These are phyloP conservation scores for Botrytis fabae DNA, from an alignment of 2,329 filamentous ascomycete genomes.

Conservation along the genomic window DNA sequence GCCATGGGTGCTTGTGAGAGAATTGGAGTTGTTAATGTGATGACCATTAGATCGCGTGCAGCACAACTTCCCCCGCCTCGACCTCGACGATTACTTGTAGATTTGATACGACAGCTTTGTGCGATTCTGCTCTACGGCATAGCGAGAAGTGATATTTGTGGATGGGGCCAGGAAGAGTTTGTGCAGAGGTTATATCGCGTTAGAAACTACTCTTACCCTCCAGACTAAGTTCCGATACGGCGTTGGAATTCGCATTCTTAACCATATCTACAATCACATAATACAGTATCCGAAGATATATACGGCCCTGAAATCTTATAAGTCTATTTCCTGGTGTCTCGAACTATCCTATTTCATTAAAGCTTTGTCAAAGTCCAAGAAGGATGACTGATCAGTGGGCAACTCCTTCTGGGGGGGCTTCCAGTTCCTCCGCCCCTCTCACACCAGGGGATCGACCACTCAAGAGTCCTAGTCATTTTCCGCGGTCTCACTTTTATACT, in stretches of 20 bases:
- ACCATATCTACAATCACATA: slow-evolving; percentile 7
- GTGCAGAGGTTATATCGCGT: not conserved
- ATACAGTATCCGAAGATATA: not conserved
- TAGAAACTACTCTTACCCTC: not conserved
- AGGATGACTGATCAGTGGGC: slow-evolving; percentile 19
- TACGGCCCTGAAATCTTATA: not conserved
- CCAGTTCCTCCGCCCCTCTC: not conserved
- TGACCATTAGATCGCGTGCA: not conserved
- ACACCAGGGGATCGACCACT: slow-evolving; percentile 3
- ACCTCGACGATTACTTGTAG: slow-evolving; percentile 3
- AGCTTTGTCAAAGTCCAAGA: not conserved
- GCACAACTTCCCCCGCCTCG: slow-evolving; percentile 20
- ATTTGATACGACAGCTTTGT: not conserved
- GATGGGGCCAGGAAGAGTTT: not conserved
- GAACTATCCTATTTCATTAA: not conserved
- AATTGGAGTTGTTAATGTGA: slow-evolving; percentile 1
- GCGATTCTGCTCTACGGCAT: not conserved
- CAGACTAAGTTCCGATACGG: not conserved
- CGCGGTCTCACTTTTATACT: slow-evolving; percentile 20
- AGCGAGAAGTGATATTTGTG: not conserved
- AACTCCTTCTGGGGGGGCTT: slow-evolving; percentile 3
- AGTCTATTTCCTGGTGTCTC: not conserved
- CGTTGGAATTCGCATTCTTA: not conserved
- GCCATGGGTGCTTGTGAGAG: not conserved
- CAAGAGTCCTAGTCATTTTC: slow-evolving; percentile 21